A percentile compares a stretch with the other conserved stretches of the same genome.
phyloP scores from a whole-genome alignment of 2,329 filamentous ascomycete genomes.

The Aspergillus quadricinctus region DNA sequence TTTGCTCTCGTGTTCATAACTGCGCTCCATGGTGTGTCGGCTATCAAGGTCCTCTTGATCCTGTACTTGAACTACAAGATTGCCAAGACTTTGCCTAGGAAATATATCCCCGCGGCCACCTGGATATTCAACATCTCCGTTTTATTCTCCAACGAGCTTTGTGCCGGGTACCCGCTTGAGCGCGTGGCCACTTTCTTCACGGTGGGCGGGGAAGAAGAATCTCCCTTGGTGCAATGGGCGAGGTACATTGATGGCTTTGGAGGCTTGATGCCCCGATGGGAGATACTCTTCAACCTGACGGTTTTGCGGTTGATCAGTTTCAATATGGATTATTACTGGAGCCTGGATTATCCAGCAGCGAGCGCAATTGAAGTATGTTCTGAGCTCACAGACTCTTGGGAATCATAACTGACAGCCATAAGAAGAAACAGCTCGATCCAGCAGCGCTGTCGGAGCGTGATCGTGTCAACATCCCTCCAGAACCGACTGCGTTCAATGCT shows the following conservation, averaged over 20 bases:
- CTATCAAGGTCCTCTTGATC: constrained; percentile 75
- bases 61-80: constrained; percentile 78
- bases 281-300: constrained; percentile 96
- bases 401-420: constrained; percentile 39
- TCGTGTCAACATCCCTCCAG: constrained; percentile 71
- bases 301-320: constrained; percentile 91
- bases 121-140: constrained; percentile 87
- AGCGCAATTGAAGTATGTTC: constrained; percentile 72
- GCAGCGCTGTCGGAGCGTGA: constrained; percentile 83
- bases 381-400: neutral
- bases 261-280: constrained; percentile 86
- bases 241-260: constrained; percentile 71
- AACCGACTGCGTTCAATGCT: constrained; percentile 65
- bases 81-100: constrained; percentile 65
- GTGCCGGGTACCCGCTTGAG: constrained; percentile 68
- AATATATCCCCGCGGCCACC: constrained; percentile 68
- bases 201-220: constrained; percentile 36
- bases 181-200: constrained; percentile 54
- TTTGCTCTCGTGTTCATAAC: constrained; percentile 78
- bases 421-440: constrained; percentile 99
- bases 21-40: constrained; percentile 79
- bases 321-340: constrained; percentile 97
- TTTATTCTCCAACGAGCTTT: constrained; percentile 86
- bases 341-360: constrained; percentile 58
- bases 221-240: constrained; percentile 57